phyloP scores from a whole-genome alignment of 1,284 basidiomycete genomes.

The Marasmius sp. region DNA sequence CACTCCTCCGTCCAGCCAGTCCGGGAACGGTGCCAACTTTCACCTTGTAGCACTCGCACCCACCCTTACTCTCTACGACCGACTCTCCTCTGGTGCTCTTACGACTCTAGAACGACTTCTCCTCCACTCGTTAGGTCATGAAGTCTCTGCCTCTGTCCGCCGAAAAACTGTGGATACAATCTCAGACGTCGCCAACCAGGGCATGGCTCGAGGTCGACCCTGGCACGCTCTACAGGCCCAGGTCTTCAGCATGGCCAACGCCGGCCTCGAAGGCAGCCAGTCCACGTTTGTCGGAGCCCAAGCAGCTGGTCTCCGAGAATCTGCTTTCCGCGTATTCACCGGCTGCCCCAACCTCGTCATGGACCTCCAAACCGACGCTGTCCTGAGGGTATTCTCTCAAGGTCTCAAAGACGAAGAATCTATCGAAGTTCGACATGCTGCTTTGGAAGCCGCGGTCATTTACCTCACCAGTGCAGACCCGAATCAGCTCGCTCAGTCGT shows the following conservation, averaged over 20 bases:
- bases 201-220: conserved; percentile 69
- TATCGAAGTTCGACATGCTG: conserved; percentile 48
- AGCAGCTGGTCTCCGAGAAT: conserved; percentile 39
- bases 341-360: conserved; percentile 70
- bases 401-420: conserved; percentile 64
- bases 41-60: too few species aligned
- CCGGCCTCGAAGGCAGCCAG: conserved; percentile 16
- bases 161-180: conserved; percentile 72
- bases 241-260: conserved; percentile 62
- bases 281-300: conserved; percentile 37
- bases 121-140: conserved; percentile 64
- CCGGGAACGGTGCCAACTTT: too few species aligned
- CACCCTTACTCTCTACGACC: conserved; percentile 63
- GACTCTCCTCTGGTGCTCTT: conserved; percentile 63
- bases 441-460: conserved; percentile 27
- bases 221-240: conserved; percentile 78
- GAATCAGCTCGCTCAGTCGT: conserved; percentile 36
- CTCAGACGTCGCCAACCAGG: conserved; percentile 70
- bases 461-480: conserved; percentile 39
- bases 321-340: conserved; percentile 64
- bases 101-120: conserved; percentile 68
- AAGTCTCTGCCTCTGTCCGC: conserved; percentile 55
- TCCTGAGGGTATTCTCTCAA: conserved; percentile 59
- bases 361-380: conserved; percentile 68
- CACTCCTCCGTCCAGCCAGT: conserved; percentile 21